phyloP scores from a whole-genome alignment of 2,329 filamentous ascomycete species.

The Gyromitra esculenta region DNA sequence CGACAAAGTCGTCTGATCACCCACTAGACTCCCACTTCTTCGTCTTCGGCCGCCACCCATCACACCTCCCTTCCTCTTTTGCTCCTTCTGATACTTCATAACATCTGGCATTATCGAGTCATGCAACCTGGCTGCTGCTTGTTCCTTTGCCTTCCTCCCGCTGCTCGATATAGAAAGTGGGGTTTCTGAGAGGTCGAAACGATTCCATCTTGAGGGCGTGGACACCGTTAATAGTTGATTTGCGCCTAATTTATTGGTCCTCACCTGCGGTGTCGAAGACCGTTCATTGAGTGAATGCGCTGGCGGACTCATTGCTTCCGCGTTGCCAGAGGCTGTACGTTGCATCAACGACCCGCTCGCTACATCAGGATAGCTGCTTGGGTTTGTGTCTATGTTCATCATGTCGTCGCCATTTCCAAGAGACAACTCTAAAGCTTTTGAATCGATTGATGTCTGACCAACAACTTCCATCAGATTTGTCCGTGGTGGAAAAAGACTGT shows the following conservation, averaged over 20 bases:
- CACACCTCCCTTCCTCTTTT: conserved; percentile 78
- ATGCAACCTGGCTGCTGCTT: conserved; percentile 80
- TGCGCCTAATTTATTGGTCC: background rate
- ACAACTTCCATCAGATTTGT: conserved; percentile 95
- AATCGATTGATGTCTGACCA: conserved; percentile 84
- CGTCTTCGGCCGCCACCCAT: conserved; percentile 68
- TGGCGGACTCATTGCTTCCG: background rate
- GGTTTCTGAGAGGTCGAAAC: conserved; percentile 66
- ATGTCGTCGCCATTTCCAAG: conserved; percentile 63
- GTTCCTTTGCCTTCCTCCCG: conserved; percentile 86
- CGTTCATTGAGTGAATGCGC: background rate
- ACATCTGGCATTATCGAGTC: conserved; percentile 80
- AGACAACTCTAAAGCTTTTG: conserved; percentile 75
- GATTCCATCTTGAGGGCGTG: conserved; percentile 42
- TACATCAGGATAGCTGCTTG: background rate
- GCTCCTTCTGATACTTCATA: conserved; percentile 90
- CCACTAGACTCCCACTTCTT: conserved; percentile 59
- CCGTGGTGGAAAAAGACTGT: conserved; percentile 84
- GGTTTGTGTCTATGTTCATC: conserved; percentile 21
- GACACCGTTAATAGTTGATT: conserved; percentile 24
- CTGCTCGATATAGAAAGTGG: conserved; percentile 74
- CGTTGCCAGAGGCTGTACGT: conserved; percentile 2
- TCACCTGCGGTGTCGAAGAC: conserved; percentile 3
- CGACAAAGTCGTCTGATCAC: conserved; percentile 21
- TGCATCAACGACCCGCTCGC: background rate